Evolutionary conservation across 805 yeast species (phyloP), one percentile per base, ranked within the genome.

Genomic region (Priceomyces melissophilus): DNA sequence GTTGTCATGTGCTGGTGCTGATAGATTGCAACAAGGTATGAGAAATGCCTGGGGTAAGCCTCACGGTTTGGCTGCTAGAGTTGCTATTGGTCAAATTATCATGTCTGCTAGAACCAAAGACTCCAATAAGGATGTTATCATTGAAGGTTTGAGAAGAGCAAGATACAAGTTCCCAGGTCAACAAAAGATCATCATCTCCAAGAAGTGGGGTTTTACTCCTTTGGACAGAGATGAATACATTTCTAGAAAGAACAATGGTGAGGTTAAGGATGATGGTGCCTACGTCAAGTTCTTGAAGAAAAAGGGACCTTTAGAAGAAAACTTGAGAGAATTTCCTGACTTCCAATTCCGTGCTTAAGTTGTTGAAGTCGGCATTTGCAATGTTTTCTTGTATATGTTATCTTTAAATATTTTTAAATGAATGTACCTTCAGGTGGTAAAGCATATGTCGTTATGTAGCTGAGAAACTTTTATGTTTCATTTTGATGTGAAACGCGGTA

Each of bases 21-120:
- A 93, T 91, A 89, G 99, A 87, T 84, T 93, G 79, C 99, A 93
- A 82, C 98, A 93, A 81, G 99, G 99, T 90, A 93, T 93, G 99
- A 91, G 99, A 88, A 95, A 95, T 83, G 99, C 99, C 72, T 93
- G 98, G 98, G 99, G 99, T 89, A 93, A 93, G 82, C 99, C 99
- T 67, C 96, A 90, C 67, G 99, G 99, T 82, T 81, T 89, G 68
- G 99, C 98, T 65, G 99, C 99, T 66, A 89, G 99, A 77, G 98
- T 93, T 73, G 78, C 78, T 79, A 93, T 93, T 76, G 99, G 99
- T 70, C 99, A 93, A 81, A 84, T 93, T 73, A 82, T 93, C 72
- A 82, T 93, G 79, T 91, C 98, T 58, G 88, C 88, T 73, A 91
- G 99, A 82, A 87, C 97, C 76, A 91, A 85, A 83, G 99, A 93